Base-by-base conservation (phyloP, 805 yeast genomes). In the Sungouiozyma ichnusensis region DNA sequence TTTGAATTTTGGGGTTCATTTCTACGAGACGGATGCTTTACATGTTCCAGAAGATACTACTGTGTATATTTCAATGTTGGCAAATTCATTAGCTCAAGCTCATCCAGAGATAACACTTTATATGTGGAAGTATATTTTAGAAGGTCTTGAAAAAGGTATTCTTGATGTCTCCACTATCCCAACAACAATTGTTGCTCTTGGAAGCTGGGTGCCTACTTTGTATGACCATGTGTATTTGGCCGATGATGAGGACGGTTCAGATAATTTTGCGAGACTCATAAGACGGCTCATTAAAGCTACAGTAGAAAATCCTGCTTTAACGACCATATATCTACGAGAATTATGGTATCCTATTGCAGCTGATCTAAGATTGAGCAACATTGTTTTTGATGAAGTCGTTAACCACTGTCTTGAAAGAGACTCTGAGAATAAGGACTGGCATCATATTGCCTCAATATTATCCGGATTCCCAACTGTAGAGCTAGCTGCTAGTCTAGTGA, bases 201-300 rank as follows among this genome's bases (percentile, higher is more conserved):
- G 82, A 0, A 88, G 92, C 2, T 86, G 95, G 94, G 68, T 82
- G 14, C 72, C 72, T 18, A 81, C 85, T 50, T 66, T 85, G 18
- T 75, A 77, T 54, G 66, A 68, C 13, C 60, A 76, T 48, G 78
- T 84, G 6, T 80, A 68, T 52, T 51, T 71, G 35, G 67, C 66
- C 15, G 76, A 73, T 49, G 77, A 74, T 20, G 72, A 70, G 24
- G 67, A 64, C 43, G 92, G 94, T 0, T 69, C 75, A 1, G 81
- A 75, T 40, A 67, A 73, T 42, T 72, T 81, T 4, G 71, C 81
- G 1, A 76, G 73, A 36, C 61, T 85, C 9, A 68, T 85, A 18
- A 67, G 87, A 33, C 73, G 73, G 40, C 69, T 84, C 47, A 76
- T 85, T 41, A 67, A 71, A 32, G 68, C 79, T 20, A 73, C 88